A percentile compares a stretch with the other conserved stretches of the same genome.
Conservation (phyloP, 176 grass and related monocot genomes). For the Tuctoria greenei region DNA sequence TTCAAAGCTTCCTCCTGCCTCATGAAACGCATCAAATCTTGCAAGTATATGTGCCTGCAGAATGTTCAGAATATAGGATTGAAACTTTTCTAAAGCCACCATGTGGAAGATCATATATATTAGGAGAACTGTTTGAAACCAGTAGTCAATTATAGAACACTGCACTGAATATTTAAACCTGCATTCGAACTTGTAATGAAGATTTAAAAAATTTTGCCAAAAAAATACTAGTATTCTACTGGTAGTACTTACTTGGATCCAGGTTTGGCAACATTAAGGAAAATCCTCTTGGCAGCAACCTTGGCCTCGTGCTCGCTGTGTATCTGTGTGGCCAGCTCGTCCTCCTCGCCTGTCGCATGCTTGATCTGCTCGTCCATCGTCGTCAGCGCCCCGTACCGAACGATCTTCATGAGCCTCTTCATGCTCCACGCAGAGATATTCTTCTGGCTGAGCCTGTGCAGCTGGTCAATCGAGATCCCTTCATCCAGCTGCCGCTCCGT, state of each 20-base stretch:
- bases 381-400: constrained; percentile 66
- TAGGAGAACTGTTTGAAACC: not conserved
- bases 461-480: constrained; percentile 77
- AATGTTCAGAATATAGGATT: constrained; percentile 19
- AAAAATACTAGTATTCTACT: not conserved
- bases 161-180: not conserved
- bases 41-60: constrained; percentile 81
- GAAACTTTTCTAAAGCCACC: not conserved
- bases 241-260: constrained; percentile 56
- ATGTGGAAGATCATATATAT: not conserved
- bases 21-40: constrained; percentile 83
- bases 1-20: constrained; percentile 72
- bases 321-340: constrained; percentile 72
- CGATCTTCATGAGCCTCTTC: constrained; percentile 91
- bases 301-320: constrained; percentile 87
- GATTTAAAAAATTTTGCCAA: not conserved
- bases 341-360: constrained; percentile 47
- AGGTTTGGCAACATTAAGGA: constrained; percentile 72
- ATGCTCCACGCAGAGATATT: constrained; percentile 97
- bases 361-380: constrained; percentile 80
- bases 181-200: not conserved
- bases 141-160: too few species aligned
- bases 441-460: constrained; percentile 83
- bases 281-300: constrained; percentile 84
- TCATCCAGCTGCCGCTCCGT: constrained; percentile 49